Evolutionary conservation across 2,329 filamentous ascomycete species (phyloP), one percentile per base, ranked within the genome.

Genomic region (Microsporum audouinii): DNA sequence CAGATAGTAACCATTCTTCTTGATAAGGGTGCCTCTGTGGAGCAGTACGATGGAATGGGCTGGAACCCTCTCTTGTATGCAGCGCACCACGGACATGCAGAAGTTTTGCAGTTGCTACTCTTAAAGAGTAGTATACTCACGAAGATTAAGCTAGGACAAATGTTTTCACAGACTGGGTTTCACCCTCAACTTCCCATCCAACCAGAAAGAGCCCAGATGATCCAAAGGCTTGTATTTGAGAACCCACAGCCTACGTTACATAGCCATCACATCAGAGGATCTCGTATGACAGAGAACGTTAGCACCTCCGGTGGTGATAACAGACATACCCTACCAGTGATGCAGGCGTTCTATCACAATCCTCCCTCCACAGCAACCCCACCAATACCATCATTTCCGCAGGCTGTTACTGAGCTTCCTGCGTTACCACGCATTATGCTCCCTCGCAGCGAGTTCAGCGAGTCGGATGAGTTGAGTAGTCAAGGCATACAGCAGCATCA

Each of bases 11-110:
- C 45, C 14, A 29, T 60, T 6, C 23, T 60, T 41, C 59, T 60
- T 39, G 61, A 67, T 27, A 67, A 66, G 0, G 73, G 73, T 1
- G 72, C 73, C 14, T 73, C 71, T 1, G 67, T 70, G 5, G 60
- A 68, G 12, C 71, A 71, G 59, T 67, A 68, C 33, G 73, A 76
- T 61, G 71, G 75, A 60, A 60, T 64, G 17, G 71, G 71, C 8
- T 76, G 73, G 73, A 71, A 68, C 36, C 72, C 74, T 12, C 65
- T 72, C 17, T 69, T 71, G 5, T 73, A 75, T 62, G 74, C 74
- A 2, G 71, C 70, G 36, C 71, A 73, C 57, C 63, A 73, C 63
- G 74, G 71, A 14, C 73, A 76, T 62, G 64, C 68, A 3, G 68
- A 71, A 5, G 68, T 73, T 27, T 65, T 75, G 3, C 63, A 70